phyloP scores from a whole-genome alignment of 2,329 filamentous ascomycete species.

The Thelonectria discophora region DNA sequence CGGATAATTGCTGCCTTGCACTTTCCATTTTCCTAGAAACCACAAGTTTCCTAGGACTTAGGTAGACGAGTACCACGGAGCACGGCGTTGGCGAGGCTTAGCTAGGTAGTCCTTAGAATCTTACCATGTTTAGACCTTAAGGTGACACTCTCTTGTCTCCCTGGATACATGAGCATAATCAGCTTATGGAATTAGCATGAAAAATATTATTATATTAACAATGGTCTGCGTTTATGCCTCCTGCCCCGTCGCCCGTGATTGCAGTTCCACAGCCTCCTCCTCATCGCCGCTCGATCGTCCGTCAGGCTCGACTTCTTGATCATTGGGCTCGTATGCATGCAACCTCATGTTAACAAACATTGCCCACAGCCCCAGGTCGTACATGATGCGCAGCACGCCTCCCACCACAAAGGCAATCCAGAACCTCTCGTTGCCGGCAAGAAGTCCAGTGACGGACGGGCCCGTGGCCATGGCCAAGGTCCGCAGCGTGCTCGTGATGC shows the following conservation, averaged over 20 bases:
- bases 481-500: slow-evolving; percentile 69
- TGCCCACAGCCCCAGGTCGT: slow-evolving; percentile 66
- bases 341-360: slow-evolving; percentile 68
- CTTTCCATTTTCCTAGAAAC: no score
- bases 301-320: neutral
- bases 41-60: no score
- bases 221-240: neutral
- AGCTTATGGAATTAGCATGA: no score
- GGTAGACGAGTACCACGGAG: no score
- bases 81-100: no score
- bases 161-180: no score
- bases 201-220: no score
- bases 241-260: neutral
- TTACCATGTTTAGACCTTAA: no score
- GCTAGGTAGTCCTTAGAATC: no score
- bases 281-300: slow-evolving; percentile 28
- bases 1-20: no score
- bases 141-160: no score
- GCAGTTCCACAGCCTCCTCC: neutral
- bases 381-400: slow-evolving; percentile 61
- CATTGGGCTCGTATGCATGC: slow-evolving; percentile 51
- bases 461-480: slow-evolving; percentile 66
- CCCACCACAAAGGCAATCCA: slow-evolving; percentile 71
- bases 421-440: slow-evolving; percentile 62
- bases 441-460: slow-evolving; percentile 63